Evolutionary conservation across 345 rosid species (phyloP).

Genomic region (Camelina neglecta): DNA sequence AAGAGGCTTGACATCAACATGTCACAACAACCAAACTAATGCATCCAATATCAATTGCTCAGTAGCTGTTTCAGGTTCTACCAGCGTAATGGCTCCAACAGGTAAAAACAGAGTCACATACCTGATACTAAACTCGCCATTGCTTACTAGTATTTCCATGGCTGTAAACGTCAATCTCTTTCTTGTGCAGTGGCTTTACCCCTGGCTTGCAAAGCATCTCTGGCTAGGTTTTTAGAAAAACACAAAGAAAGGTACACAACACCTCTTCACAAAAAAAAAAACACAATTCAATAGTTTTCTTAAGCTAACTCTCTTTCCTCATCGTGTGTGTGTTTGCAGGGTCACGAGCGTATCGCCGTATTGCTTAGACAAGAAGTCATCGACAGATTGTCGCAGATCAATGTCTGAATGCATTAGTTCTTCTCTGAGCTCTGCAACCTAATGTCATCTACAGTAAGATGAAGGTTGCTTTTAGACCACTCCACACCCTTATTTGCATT

Average conservation of each 20-base stretch:
- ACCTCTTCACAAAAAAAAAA: too few relatives aligned
- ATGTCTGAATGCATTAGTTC: slow-evolving; percentile 44
- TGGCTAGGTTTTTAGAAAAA: slow-evolving; percentile 82
- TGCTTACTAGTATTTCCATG: neutral
- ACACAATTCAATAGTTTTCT: slow-evolving; percentile 26
- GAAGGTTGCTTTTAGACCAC: slow-evolving; percentile 20
- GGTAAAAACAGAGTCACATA: slow-evolving; percentile 44
- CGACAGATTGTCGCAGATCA: slow-evolving; percentile 41
- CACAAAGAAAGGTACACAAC: slow-evolving; percentile 73
- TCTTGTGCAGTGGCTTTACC: slow-evolving; percentile 63
- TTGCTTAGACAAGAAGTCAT: slow-evolving; percentile 43
- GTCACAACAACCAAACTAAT: slow-evolving; percentile 40
- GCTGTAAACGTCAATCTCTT: slow-evolving; percentile 9
- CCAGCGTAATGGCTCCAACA: slow-evolving; percentile 48
- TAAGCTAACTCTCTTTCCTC: slow-evolving; percentile 22
- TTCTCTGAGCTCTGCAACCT: slow-evolving; percentile 47
- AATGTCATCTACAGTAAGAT: slow-evolving; percentile 33
- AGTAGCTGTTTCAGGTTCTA: slow-evolving; percentile 29
- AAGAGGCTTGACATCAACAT: slow-evolving; percentile 45
- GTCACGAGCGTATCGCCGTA: slow-evolving; percentile 55
- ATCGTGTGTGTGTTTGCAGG: slow-evolving; percentile 43
- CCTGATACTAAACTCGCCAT: neutral
- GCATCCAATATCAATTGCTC: slow-evolving; percentile 47
- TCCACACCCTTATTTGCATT: slow-evolving; percentile 28
- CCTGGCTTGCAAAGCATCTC: slow-evolving; percentile 83